Conservation (phyloP, 805 yeast genomes). For the Metschnikowia shivogae region DNA sequence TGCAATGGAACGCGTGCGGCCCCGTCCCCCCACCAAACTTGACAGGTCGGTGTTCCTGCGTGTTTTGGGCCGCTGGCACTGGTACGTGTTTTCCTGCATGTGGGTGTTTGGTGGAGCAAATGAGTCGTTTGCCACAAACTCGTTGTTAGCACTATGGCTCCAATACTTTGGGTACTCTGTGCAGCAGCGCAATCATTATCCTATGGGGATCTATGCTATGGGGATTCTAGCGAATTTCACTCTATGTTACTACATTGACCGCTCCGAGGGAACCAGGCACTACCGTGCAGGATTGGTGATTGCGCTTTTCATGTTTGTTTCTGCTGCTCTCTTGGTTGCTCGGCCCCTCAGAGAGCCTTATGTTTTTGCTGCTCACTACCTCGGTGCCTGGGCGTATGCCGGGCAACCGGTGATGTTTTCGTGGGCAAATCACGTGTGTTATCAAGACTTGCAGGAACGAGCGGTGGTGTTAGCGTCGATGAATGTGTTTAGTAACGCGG, state of each 20-base stretch:
- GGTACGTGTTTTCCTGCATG: slow-evolving; percentile 49
- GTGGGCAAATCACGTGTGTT: slow-evolving; percentile 60
- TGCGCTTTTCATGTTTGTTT: slow-evolving; percentile 38
- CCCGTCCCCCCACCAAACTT: slow-evolving; percentile 7
- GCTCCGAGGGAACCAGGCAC: slow-evolving; percentile 29
- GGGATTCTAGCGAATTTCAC: slow-evolving; percentile 45
- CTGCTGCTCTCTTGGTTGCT: slow-evolving; percentile 44
- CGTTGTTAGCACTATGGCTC: slow-evolving; percentile 48
- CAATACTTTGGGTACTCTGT: slow-evolving; percentile 38
- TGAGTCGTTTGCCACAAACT: slow-evolving; percentile 43
- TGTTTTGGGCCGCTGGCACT: slow-evolving; percentile 49
- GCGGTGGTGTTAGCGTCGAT: slow-evolving; percentile 62
- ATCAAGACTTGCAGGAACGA: slow-evolving; percentile 57
- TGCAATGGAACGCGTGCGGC: slow-evolving; percentile 10
- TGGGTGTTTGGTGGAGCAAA: slow-evolving; percentile 52
- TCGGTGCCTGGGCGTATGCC: slow-evolving; percentile 52
- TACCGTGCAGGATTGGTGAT: slow-evolving; percentile 49
- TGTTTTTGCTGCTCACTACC: slow-evolving; percentile 53
- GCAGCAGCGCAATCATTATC: slow-evolving; percentile 46
- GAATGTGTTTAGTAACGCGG: slow-evolving; percentile 62
- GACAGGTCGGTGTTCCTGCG: slow-evolving; percentile 31
- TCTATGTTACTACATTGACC: slow-evolving; percentile 43
- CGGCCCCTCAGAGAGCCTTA: slow-evolving; percentile 33
- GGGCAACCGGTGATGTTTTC: slow-evolving; percentile 60
- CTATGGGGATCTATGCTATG: slow-evolving; percentile 52